Conservation (phyloP, 805 yeast genomes). For the Pichia cabralensis region DNA sequence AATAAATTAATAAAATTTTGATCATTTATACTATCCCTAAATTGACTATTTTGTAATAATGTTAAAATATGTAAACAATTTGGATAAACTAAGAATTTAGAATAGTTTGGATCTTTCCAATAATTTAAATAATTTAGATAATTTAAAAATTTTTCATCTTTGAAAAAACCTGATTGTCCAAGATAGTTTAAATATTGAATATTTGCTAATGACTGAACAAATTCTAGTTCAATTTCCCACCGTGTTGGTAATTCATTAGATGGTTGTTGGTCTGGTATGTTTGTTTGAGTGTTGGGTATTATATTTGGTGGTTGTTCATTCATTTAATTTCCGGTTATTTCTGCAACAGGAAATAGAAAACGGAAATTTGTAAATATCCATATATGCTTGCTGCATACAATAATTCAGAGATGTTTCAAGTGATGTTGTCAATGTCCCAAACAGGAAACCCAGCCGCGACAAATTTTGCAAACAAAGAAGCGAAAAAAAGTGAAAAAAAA, state of each 20-base stretch:
- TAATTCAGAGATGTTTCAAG: no score
- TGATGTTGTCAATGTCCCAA: no score
- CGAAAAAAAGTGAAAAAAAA: no score
- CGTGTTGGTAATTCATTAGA: conserved; percentile 53
- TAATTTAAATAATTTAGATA: conserved; percentile 76
- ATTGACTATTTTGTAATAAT: conserved; percentile 42
- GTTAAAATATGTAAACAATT: conserved; percentile 77
- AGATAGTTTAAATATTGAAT: conserved; percentile 78
- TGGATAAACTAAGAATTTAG: conserved; percentile 70
- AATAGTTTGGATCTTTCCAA: conserved; percentile 69
- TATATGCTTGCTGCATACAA: no score
- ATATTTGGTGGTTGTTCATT: no score
- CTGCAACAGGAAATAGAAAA: no score
- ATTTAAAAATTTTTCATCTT: conserved; percentile 59
- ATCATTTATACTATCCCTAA: conserved; percentile 45
- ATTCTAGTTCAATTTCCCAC: conserved; percentile 86
- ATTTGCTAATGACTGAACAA: conserved; percentile 86
- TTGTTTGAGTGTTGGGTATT: no score
- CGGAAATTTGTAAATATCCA: no score
- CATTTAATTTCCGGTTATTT: no score
- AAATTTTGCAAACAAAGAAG: no score
- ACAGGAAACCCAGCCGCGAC: no score
- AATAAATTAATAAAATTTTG: conserved; percentile 46
- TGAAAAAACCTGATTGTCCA: conserved; percentile 73
- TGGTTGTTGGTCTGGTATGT: no score